Percentiles rank a stretch among this genome's conserved stretches.
These are phyloP conservation scores for Cocos nucifera DNA, from an alignment of 176 grass and related monocot species.

Conservation along the genomic window DNA sequence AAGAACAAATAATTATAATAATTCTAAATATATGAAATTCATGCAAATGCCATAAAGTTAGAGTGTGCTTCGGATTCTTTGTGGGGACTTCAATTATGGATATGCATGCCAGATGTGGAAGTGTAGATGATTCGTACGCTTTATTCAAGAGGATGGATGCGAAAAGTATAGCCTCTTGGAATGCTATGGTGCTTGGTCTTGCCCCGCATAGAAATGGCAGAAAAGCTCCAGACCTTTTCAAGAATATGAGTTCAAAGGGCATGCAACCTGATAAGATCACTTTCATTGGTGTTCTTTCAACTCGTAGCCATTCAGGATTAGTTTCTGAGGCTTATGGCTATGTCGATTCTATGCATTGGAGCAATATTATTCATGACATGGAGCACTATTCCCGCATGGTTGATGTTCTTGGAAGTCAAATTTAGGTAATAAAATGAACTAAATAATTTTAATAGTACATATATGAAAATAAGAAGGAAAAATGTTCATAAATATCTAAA, in stretches of 20 bases:
- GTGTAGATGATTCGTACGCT: slow-evolving; percentile 16
- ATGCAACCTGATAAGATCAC: slow-evolving; percentile 23
- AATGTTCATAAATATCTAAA: no score
- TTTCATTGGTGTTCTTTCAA: slow-evolving; percentile 16
- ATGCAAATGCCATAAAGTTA: slow-evolving; percentile 18
- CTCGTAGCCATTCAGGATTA: slow-evolving; percentile 25
- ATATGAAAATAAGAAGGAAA: no score
- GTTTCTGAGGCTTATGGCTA: slow-evolving; percentile 18
- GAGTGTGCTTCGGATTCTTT: slow-evolving; percentile 18
- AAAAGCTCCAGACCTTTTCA: slow-evolving; percentile 14
- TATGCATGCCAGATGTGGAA: slow-evolving; percentile 29
- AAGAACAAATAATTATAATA: no score
- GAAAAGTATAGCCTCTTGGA: slow-evolving; percentile 20
- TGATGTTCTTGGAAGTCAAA: slow-evolving; percentile 13
- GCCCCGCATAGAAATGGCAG: slow-evolving; percentile 20
- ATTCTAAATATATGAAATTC: neutral
- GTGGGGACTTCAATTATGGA: slow-evolving; percentile 22
- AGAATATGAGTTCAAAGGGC: slow-evolving; percentile 4
- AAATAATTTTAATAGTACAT: no score
- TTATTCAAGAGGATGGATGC: slow-evolving; percentile 10
- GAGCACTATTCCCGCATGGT: slow-evolving; percentile 27
- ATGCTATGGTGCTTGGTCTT: slow-evolving; percentile 8
- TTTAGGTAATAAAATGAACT: no score
- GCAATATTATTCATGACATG: neutral
- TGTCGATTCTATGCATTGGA: slow-evolving; percentile 13